These are phyloP conservation scores for Irpex rosettiformis DNA, from an alignment of 1,284 basidiomycete genomes.

Conservation along the genomic window DNA sequence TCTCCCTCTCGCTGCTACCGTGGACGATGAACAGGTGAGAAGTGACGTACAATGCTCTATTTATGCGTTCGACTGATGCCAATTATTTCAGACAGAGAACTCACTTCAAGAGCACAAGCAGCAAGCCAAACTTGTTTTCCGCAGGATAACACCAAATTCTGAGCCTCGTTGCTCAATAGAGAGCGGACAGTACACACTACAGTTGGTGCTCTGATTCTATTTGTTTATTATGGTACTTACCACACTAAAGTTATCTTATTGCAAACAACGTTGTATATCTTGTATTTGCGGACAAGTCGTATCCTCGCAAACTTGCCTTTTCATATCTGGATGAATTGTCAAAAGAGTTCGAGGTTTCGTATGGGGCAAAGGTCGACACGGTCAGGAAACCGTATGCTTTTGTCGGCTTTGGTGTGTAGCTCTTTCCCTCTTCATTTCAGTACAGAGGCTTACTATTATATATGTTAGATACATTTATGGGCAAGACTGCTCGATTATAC, in stretches of 20 bases:
- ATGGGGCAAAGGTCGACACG: conserved; percentile 85
- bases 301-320: conserved; percentile 97
- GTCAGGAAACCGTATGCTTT: conserved; percentile 92
- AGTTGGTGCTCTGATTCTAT: conserved; percentile 45
- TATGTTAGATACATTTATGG: conserved; percentile 98
- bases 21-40: conserved; percentile 89
- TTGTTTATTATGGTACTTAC: background rate
- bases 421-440: background rate
- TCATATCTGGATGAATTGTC: conserved; percentile 96
- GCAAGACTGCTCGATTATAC: conserved; percentile 94
- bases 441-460: background rate
- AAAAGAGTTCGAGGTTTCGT: conserved; percentile 92
- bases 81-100: conserved; percentile 73
- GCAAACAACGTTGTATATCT: conserved; percentile 92
- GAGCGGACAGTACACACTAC: conserved; percentile 89
- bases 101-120: conserved; percentile 97
- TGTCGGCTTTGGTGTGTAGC: conserved; percentile 83
- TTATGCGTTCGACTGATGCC: background rate
- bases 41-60: background rate
- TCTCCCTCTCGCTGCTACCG: conserved; percentile 89
- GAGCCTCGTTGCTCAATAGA: conserved; percentile 98
- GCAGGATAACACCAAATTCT: conserved; percentile 88
- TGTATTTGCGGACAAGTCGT: conserved; percentile 94
- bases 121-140: conserved; percentile 95
- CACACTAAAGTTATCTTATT: conserved; percentile 83